These are phyloP conservation scores for Penicillium tannophilum DNA, from an alignment of 495 filamentous ascomycete species.

Conservation along the genomic window DNA sequence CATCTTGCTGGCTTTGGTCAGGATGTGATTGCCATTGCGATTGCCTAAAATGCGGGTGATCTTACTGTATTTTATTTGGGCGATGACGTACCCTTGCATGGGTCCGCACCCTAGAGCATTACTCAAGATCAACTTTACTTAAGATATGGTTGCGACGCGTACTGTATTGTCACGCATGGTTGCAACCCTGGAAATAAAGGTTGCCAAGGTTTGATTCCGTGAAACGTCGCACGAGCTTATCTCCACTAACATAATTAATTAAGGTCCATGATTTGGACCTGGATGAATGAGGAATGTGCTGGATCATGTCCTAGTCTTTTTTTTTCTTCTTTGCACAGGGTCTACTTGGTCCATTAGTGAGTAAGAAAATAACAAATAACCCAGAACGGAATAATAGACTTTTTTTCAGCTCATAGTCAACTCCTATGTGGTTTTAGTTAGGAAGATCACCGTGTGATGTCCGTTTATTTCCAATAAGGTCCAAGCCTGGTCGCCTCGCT, in stretches of 20 bases:
- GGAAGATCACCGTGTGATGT: no score
- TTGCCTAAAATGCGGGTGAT: neutral
- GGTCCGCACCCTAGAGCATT: constrained; percentile 7
- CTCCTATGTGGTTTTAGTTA: no score
- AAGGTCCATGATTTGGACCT: constrained; percentile 24
- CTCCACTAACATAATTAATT: constrained; percentile 48
- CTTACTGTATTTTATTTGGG: constrained; percentile 6
- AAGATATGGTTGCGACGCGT: constrained; percentile 22
- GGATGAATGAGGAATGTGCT: constrained; percentile 22
- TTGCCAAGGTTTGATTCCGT: constrained; percentile 36
- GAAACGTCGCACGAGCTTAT: constrained; percentile 51
- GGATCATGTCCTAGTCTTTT: neutral
- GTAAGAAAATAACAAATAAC: no score
- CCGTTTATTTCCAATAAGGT: no score
- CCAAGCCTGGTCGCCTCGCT: no score
- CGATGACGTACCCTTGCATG: constrained; percentile 24
- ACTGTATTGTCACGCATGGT: constrained; percentile 27
- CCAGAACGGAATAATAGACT: no score
- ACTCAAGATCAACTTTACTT: constrained; percentile 20
- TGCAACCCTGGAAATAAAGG: constrained; percentile 33
- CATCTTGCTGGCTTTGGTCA: neutral
- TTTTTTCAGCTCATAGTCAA: no score
- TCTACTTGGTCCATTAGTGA: no score
- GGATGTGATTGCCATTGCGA: neutral
- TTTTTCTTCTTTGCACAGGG: neutral